These are phyloP conservation scores for Hyaloscypha variabilis DNA, from an alignment of 495 filamentous ascomycete species.

Conservation along the genomic window DNA sequence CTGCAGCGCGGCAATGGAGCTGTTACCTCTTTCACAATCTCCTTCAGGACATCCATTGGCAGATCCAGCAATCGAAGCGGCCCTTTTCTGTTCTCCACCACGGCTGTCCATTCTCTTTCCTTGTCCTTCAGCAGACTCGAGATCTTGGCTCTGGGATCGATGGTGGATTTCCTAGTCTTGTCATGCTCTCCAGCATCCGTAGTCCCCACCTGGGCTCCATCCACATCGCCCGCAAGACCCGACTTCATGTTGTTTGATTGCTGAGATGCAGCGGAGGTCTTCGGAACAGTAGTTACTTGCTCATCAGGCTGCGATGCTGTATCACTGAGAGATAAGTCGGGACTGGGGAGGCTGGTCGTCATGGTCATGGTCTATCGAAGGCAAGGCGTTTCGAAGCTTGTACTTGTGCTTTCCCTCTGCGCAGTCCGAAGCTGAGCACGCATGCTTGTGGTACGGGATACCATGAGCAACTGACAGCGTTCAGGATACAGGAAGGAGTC, in stretches of 20 bases:
- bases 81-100: slow-evolving; percentile 37
- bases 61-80: slow-evolving; percentile 72
- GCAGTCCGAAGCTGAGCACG: slow-evolving; percentile 23
- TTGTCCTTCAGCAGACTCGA: slow-evolving; percentile 42
- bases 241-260: slow-evolving; percentile 23
- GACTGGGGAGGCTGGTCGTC: slow-evolving; percentile 20
- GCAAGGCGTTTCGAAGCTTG: slow-evolving; percentile 18
- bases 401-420: slow-evolving; percentile 29
- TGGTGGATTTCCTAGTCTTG: slow-evolving; percentile 13
- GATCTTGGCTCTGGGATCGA: slow-evolving; percentile 28
- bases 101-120: slow-evolving; percentile 43
- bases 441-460: slow-evolving; percentile 29
- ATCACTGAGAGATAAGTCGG: slow-evolving; percentile 27
- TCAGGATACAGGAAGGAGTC: not conserved
- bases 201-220: slow-evolving; percentile 15
- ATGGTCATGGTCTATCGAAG: slow-evolving; percentile 25
- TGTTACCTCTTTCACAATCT: slow-evolving; percentile 86
- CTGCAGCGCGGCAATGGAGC: not conserved
- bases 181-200: slow-evolving; percentile 11
- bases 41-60: slow-evolving; percentile 82
- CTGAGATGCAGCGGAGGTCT: slow-evolving; percentile 27
- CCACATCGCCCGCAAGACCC: slow-evolving; percentile 10
- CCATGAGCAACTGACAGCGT: slow-evolving; percentile 11
- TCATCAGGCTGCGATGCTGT: slow-evolving; percentile 31
- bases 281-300: slow-evolving; percentile 21